A percentile compares a stretch with the other conserved stretches of the same genome.
Evolutionary conservation across 2,329 filamentous ascomycete species (phyloP).

Genomic region (Colletotrichum somersetense): DNA sequence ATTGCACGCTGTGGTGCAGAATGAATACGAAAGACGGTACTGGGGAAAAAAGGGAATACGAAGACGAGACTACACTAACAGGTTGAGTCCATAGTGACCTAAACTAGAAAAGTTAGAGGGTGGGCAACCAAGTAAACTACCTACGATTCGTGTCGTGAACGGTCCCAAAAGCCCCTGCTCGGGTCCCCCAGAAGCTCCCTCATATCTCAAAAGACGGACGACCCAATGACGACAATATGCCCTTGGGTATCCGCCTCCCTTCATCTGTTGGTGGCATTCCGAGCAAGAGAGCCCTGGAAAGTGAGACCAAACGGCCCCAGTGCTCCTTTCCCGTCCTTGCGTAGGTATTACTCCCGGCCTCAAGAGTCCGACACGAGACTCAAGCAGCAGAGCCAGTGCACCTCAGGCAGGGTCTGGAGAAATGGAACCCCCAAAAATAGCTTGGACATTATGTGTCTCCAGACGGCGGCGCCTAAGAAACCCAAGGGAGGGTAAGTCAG

Average conservation of each 20-base stretch:
- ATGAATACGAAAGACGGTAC: conserved; percentile 5
- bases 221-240: conserved; percentile 30
- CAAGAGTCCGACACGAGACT: conserved; percentile 4
- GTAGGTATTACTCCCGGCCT: not conserved
- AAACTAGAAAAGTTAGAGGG: not conserved
- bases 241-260: conserved; percentile 3
- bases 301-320: conserved; percentile 19
- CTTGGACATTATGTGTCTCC: conserved; percentile 20
- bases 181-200: conserved; percentile 27
- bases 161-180: conserved; percentile 9
- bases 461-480: conserved; percentile 26
- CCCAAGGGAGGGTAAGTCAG: conserved; percentile 16
- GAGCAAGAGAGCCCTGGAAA: conserved; percentile 12
- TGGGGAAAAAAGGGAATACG: not conserved
- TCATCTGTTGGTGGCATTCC: not conserved
- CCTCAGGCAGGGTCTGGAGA: conserved; percentile 11
- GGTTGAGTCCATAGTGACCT: not conserved
- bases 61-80: not conserved
- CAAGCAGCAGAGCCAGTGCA: conserved; percentile 8
- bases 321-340: not conserved
- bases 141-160: conserved; percentile 8
- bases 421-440: conserved; percentile 38
- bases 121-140: not conserved
- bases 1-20: not conserved
- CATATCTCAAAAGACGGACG: not conserved